Conservation (phyloP, 1,139 yeast genomes). For the Nadsonia starkeyi-henricii region DNA sequence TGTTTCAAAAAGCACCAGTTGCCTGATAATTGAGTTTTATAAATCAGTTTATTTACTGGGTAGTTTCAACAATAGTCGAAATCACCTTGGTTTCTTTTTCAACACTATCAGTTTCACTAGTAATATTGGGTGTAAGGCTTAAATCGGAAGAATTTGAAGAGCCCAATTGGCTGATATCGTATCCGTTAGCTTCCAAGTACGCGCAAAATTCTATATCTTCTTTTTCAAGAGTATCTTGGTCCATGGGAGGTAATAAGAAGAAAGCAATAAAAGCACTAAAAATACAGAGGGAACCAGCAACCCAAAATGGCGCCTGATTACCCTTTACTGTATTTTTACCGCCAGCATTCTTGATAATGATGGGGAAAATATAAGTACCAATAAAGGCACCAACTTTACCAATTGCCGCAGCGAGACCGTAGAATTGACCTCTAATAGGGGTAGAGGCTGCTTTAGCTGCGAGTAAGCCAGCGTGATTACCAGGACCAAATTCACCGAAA, state of each 20-base stretch:
- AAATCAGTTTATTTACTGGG: too few species aligned
- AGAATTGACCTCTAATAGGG: constrained; percentile 79
- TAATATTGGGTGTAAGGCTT: background rate
- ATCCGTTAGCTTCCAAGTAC: constrained; percentile 34
- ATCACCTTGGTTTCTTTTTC: too few species aligned
- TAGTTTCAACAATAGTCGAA: too few species aligned
- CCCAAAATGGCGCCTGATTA: constrained; percentile 65
- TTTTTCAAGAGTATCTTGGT: constrained; percentile 64
- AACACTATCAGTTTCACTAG: background rate
- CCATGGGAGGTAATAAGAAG: constrained; percentile 65
- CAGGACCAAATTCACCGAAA: constrained; percentile 89
- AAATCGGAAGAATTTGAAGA: background rate
- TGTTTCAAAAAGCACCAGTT: too few species aligned
- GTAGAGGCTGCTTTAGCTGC: constrained; percentile 83
- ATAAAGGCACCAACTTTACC: constrained; percentile 90
- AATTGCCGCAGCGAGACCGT: constrained; percentile 80
- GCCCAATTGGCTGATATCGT: constrained; percentile 20
- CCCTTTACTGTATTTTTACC: constrained; percentile 34
- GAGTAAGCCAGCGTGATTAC: constrained; percentile 77
- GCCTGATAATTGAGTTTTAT: too few species aligned
- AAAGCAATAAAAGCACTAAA: constrained; percentile 57
- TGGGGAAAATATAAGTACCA: constrained; percentile 81
- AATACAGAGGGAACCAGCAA: constrained; percentile 63
- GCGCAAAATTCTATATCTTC: constrained; percentile 63
- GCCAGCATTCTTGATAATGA: constrained; percentile 41